Percentiles rank a stretch among this genome's conserved stretches.
Conservation (phyloP, 2,329 filamentous ascomycete genomes). For the Fusarium subtropicale region DNA sequence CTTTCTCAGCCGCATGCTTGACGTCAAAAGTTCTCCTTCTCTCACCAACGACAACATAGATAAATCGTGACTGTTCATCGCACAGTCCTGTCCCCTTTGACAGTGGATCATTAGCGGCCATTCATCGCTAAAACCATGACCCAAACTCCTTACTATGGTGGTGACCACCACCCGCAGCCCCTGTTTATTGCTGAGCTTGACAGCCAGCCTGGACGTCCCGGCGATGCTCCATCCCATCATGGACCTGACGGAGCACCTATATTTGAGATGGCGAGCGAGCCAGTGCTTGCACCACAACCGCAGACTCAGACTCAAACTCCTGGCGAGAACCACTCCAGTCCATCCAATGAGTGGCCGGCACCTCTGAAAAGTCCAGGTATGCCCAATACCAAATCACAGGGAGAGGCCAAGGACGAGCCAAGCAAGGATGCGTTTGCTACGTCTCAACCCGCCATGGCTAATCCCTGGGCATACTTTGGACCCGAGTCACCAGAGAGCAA, state of each 20-base stretch:
- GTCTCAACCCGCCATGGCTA: conserved; percentile 38
- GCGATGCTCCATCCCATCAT: conserved; percentile 27
- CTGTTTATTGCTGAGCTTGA: conserved; percentile 51
- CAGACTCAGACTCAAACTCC: conserved; percentile 4
- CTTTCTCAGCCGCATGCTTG: conserved; percentile 1
- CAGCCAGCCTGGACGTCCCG: conserved; percentile 34
- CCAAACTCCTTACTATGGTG: conserved; percentile 23
- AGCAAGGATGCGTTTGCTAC: conserved; percentile 7
- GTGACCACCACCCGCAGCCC: conserved; percentile 41
- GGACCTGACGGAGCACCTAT: conserved; percentile 40
- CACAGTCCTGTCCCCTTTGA: background rate
- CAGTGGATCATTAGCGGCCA: background rate
- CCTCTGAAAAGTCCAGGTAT: conserved; percentile 42
- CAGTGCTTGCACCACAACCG: conserved; percentile 19
- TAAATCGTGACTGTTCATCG: background rate
- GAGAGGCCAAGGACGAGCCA: conserved; percentile 14
- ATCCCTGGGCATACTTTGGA: conserved; percentile 53
- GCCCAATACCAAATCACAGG: conserved; percentile 5
- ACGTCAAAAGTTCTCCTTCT: background rate
- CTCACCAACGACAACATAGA: background rate
- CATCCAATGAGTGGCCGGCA: conserved; percentile 50
- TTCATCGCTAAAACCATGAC: conserved; percentile 29
- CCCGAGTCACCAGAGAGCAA: conserved; percentile 29
- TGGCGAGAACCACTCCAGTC: conserved; percentile 6
- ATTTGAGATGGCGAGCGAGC: conserved; percentile 52